phyloP scores from a whole-genome alignment of 1,139 yeast genomes.

The Yamadazyma buinensis region DNA sequence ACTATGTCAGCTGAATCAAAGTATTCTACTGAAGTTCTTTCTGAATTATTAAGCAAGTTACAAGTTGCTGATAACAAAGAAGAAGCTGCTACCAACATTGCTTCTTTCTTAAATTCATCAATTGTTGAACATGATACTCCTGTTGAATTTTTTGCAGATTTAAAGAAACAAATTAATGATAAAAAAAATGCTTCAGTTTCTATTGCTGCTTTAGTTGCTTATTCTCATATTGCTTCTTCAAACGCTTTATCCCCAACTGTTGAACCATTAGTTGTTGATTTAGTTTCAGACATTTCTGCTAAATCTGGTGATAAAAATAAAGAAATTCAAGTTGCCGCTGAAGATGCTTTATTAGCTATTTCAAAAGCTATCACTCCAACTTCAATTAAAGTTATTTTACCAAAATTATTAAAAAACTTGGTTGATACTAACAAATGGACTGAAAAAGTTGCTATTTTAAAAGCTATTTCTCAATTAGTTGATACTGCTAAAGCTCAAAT shows the following conservation, averaged over 20 bases:
- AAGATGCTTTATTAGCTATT: conserved; percentile 70
- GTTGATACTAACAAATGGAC: conserved; percentile 90
- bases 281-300: conserved; percentile 65
- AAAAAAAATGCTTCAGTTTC: conserved; percentile 38
- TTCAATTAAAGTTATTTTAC: conserved; percentile 86
- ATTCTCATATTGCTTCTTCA: conserved; percentile 77
- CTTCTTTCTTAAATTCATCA: conserved; percentile 93
- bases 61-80: conserved; percentile 89
- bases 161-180: conserved; percentile 71
- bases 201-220: conserved; percentile 79
- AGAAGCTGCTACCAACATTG: conserved; percentile 84
- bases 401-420: conserved; percentile 70
- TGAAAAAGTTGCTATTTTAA: conserved; percentile 90
- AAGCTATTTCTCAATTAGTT: conserved; percentile 81
- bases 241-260: conserved; percentile 84
- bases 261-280: conserved; percentile 87
- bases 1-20: conserved; percentile 60
- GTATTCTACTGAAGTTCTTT: conserved; percentile 76
- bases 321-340: conserved; percentile 67
- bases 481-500: conserved; percentile 94
- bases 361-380: conserved; percentile 85
- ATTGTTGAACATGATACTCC: conserved; percentile 99
- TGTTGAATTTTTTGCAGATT: conserved; percentile 74
- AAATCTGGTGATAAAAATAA: conserved; percentile 90
- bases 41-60: conserved; percentile 90